A percentile compares a stretch with the other conserved stretches of the same genome.
Evolutionary conservation across 2,329 filamentous ascomycete species (phyloP).

Genomic region (Pleoardoris graminearum): DNA sequence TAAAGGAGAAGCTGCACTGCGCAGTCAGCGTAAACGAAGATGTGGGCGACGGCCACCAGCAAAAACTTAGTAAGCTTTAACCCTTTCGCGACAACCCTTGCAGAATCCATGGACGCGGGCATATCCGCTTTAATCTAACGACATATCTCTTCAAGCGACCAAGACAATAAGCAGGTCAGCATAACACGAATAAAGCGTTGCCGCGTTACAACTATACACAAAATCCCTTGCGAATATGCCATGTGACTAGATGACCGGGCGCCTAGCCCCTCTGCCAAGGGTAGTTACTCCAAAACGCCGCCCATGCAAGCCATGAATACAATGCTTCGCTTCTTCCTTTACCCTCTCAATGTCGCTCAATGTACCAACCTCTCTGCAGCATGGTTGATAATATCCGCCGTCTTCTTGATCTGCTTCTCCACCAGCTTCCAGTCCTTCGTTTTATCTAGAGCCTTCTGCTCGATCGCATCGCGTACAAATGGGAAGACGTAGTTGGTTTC

Average conservation of each 20-base stretch:
- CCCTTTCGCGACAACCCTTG: not conserved
- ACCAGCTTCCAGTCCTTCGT: slow-evolving; percentile 66
- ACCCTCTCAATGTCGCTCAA: not conserved
- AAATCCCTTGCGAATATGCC: not conserved
- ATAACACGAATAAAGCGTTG: not conserved
- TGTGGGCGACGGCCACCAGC: not conserved
- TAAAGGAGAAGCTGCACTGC: no score
- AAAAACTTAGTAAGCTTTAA: not conserved
- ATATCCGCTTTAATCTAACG: no score
- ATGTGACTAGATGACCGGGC: no score
- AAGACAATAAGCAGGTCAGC: not conserved
- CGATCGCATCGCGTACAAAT: slow-evolving; percentile 79
- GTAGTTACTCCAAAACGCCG: slow-evolving; percentile 4
- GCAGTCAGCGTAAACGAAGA: not conserved
- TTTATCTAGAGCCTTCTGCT: slow-evolving; percentile 50
- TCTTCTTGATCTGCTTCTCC: slow-evolving; percentile 69
- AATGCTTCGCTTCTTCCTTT: not conserved
- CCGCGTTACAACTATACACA: not conserved
- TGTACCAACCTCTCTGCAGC: slow-evolving; percentile 58
- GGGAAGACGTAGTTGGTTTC: slow-evolving; percentile 64
- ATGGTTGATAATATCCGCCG: slow-evolving; percentile 66
- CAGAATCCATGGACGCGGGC: no score
- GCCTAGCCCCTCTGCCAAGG: not conserved
- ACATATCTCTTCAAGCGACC: not conserved
- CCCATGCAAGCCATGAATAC: slow-evolving; percentile 4